phyloP scores from a whole-genome alignment of 129 eudicot species.

The Pulicaria dysenterica region DNA sequence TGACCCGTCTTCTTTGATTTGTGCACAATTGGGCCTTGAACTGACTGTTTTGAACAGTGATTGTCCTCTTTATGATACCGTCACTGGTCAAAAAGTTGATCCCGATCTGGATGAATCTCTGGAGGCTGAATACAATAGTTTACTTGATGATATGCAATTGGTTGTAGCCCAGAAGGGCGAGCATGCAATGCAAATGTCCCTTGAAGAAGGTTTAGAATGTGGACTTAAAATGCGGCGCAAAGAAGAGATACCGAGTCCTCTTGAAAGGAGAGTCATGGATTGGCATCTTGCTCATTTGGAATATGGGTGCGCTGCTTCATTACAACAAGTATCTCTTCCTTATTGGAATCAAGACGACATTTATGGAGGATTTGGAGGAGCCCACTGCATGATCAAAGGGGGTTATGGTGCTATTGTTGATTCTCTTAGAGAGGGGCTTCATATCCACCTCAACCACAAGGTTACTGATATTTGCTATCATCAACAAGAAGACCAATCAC shows the following conservation, averaged over 20 bases:
- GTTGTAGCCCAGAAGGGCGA: conserved; percentile 87
- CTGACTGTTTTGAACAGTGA: conserved; percentile 90
- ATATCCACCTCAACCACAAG: conserved; percentile 68
- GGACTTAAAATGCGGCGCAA: conserved; percentile 67
- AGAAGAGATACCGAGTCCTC: conserved; percentile 71
- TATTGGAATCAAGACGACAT: conserved; percentile 97
- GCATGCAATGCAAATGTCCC: conserved; percentile 78
- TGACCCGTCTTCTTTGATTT: conserved; percentile 92
- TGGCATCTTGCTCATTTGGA: conserved; percentile 99
- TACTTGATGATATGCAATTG: conserved; percentile 83
- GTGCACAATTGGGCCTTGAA: conserved; percentile 96
- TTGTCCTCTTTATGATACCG: conserved; percentile 92
- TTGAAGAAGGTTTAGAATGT: conserved; percentile 90
- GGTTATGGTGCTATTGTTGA: conserved; percentile 91
- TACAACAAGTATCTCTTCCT: conserved; percentile 90
- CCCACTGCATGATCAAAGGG: conserved; percentile 99
- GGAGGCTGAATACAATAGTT: conserved; percentile 86
- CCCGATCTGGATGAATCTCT: conserved; percentile 82
- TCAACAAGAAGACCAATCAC: conserved; percentile 29
- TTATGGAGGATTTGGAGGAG: conserved; percentile 99
- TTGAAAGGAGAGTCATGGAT: conserved; percentile 96
- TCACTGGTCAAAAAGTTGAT: conserved; percentile 89
- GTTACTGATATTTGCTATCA: conserved; percentile 62
- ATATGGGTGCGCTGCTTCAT: conserved; percentile 96
- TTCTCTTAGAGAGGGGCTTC: conserved; percentile 69